Conservation (phyloP, 331 rosid genomes). For the Prunus yedoensis region DNA sequence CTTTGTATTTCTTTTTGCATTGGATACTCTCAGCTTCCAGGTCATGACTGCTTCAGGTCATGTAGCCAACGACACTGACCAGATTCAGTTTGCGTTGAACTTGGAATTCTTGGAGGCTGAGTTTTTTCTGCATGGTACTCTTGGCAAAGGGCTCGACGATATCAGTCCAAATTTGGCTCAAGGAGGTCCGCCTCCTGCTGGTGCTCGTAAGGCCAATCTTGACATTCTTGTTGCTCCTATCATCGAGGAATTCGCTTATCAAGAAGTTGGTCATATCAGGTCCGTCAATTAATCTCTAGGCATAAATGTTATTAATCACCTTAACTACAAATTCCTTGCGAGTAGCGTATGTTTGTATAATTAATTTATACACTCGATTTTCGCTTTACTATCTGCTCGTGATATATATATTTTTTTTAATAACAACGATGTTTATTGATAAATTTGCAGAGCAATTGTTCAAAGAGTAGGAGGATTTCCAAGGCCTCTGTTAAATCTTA, state of each 20-base stretch:
- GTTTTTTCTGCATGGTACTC: neutral
- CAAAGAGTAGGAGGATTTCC: conserved; percentile 5
- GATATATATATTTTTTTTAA: no score
- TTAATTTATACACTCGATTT: no score
- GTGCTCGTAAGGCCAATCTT: conserved; percentile 29
- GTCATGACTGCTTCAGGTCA: neutral
- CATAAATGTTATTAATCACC: neutral
- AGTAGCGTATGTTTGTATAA: no score
- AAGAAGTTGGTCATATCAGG: conserved; percentile 33
- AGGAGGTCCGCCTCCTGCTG: conserved; percentile 31
- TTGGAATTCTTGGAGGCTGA: conserved; percentile 23
- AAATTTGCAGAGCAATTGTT: neutral
- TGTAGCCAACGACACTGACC: conserved; percentile 9
- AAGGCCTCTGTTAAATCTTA: conserved; percentile 28
- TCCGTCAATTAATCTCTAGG: neutral
- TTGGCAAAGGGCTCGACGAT: conserved; percentile 23
- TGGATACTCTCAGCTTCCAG: neutral
- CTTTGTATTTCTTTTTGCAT: neutral
- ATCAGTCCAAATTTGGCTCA: conserved; percentile 6
- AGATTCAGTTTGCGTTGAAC: conserved; percentile 24
- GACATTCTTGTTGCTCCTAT: neutral
- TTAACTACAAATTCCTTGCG: no score
- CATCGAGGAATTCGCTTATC: conserved; percentile 29
- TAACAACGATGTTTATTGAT: neutral
- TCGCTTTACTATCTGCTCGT: no score